A percentile compares a stretch with the other conserved stretches of the same genome.
phyloP scores from a whole-genome alignment of 345 rosid genomes.

The Bruguiera gymnorhiza region DNA sequence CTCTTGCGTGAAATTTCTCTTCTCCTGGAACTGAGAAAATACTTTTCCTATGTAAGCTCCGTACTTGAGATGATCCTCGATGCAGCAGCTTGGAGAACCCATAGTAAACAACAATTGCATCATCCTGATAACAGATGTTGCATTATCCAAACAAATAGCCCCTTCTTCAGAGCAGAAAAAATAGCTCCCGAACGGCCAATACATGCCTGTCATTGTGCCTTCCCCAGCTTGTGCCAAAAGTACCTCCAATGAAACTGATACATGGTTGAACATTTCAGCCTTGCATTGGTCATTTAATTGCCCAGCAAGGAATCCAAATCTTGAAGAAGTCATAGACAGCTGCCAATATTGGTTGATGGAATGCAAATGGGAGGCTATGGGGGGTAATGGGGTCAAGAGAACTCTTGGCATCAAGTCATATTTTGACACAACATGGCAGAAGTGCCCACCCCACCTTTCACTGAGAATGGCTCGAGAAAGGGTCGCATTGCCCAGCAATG shows the following conservation, averaged over 20 bases:
- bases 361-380: constrained; percentile 23
- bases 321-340: constrained; percentile 25
- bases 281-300: constrained; percentile 19
- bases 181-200: constrained; percentile 73
- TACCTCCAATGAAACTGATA: constrained; percentile 18
- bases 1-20: constrained; percentile 33
- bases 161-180: constrained; percentile 68
- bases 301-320: constrained; percentile 3
- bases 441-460: constrained; percentile 62
- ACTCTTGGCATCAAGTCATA: constrained; percentile 55
- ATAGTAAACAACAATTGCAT: constrained; percentile 45
- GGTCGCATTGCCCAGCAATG: constrained; percentile 63
- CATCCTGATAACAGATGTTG: constrained; percentile 44
- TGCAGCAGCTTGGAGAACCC: constrained; percentile 29
- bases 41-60: constrained; percentile 41
- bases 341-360: constrained; percentile 32
- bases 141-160: constrained; percentile 70
- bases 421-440: constrained; percentile 61
- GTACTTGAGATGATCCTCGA: constrained; percentile 62
- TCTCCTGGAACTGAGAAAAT: constrained; percentile 38
- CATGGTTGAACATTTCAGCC: constrained; percentile 20
- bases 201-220: constrained; percentile 16
- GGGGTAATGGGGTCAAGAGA: constrained; percentile 34
- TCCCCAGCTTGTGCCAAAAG: constrained; percentile 1
- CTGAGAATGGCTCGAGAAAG: constrained; percentile 55